Base-by-base conservation (phyloP, 306 rosid species). In the Cicer pinnatifidum region DNA sequence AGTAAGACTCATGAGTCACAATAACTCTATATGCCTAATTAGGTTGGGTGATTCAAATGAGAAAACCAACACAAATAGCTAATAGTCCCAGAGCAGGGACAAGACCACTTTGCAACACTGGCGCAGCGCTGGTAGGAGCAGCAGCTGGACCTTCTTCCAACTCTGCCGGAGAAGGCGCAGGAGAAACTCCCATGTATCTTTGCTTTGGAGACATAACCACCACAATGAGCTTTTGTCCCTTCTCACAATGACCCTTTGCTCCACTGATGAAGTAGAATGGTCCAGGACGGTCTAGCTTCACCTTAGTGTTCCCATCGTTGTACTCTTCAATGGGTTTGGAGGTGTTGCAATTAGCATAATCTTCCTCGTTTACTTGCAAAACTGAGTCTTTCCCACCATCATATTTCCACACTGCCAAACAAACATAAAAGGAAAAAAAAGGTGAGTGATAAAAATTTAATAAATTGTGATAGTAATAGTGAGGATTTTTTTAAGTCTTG, bases 221-320 rank as follows among this genome's bases (percentile, higher is more conserved):
- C 46, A 94, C 86, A 53, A 71, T 5, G 33, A 94, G 17, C 87
- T 87, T 94, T 82, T 89, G 95, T 9, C 97, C 97, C 81, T 89
- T 85, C 78, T 87, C 85, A 65, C 98, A 94, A 75, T 87, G 89
- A 3, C 90, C 97, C 76, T 86, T 82, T 23, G 72, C 85, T 37
- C 98, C 98, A 69, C 96, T 94, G 23, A 91, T 85, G 90, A 94
- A 94, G 61, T 84, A 89, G 73, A 76, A 86, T 8, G 99, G 85
- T 1, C 99, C 97, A 7, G 95, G 58, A 9, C 66, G 84, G 16
- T 82, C 84, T 3, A 91, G 87, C 84, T 82, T 72, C 76, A 94
- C 84, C 86, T 81, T 94, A 0, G 96, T 88, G 58, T 85, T 78
- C 40, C 90, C 96, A 39, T 87, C 97, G 12, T 66, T 85, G 87